Evolutionary conservation across 2,329 filamentous ascomycete species (phyloP).

Genomic region (Talaromyces sp.): DNA sequence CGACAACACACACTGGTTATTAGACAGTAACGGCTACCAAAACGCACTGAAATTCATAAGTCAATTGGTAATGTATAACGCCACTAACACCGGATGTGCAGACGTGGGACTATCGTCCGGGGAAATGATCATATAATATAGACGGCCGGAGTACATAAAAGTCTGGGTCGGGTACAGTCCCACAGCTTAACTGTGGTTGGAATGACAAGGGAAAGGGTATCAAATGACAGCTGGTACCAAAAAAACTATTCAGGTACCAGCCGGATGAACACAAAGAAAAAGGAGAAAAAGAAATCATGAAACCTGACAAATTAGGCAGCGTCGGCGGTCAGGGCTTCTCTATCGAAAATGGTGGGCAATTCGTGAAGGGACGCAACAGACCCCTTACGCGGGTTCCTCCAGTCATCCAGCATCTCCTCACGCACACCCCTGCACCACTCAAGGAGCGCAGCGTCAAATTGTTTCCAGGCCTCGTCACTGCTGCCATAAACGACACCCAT

Average conservation of each 20-base stretch:
- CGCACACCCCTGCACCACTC: conserved; percentile 80
- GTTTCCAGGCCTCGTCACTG: conserved; percentile 64
- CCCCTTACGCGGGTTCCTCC: conserved; percentile 43
- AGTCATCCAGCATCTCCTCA: conserved; percentile 76
- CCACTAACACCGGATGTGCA: conserved; percentile 7
- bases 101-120: background rate
- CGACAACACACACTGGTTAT: background rate
- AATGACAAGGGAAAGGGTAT: conserved; percentile 20
- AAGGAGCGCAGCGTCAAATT: conserved; percentile 78
- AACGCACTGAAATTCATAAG: background rate
- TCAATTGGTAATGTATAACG: background rate
- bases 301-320: conserved; percentile 1
- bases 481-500: conserved; percentile 78
- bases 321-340: conserved; percentile 11
- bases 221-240: conserved; percentile 15
- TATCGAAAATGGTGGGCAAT: conserved; percentile 17
- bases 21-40: background rate
- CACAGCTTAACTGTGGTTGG: background rate
- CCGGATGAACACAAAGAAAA: conserved; percentile 21
- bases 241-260: conserved; percentile 20
- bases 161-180: background rate
- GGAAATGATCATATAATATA: conserved; percentile 1
- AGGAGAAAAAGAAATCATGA: background rate
- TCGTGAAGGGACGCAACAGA: conserved; percentile 16
- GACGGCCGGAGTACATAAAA: background rate